Base-by-base conservation (phyloP, 257 asterid species). In the Gynochthodes officinalis region DNA sequence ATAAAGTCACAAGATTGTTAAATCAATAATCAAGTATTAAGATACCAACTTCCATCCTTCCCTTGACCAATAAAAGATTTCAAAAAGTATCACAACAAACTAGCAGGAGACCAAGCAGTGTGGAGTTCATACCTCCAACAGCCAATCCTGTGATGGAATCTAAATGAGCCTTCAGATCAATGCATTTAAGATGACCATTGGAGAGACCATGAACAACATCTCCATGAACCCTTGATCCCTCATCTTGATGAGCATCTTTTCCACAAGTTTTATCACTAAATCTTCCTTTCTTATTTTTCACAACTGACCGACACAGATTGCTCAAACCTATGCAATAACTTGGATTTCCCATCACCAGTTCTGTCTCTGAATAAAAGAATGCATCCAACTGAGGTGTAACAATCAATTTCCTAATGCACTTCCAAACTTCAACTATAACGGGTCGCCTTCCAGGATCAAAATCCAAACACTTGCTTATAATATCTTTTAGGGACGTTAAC, bases 71-170 rank as follows among this genome's bases (percentile, higher is more conserved):
- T n/a, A 68, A 14, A 28, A 32, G 3, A 32, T 19, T 62, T 62
- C 48, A 62, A 2, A 5, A 62, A 62, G n/a, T 14, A 11, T 27
- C 1, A 10, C n/a, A 58, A 4, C 30, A 60, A 32, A 61, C 19
- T 62, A 4, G 13, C 21, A 18, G 48, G 43, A 62, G 19, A 62
- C 49, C n/a, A 62, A 33, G 35, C 67, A 50, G 58, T 14, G 49
- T 44, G 46, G 62, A 78, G 78, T 16, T 30, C 60, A 72, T 79
- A 92, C 96, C 98, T 84, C 96, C 96, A 80, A 87, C 67, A 21
- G 93, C 91, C 81, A 94, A 84, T 27, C 89, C 86, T 28, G 97
- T 82, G 81, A 89, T 77, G 77, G 87, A 86, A 80, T 92, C 94
- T 70, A 79, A 80, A 88, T 94, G 97, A 74, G 88, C 95, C 78